These are phyloP conservation scores for Hansenula anomala DNA, from an alignment of 1,139 yeast species.

Conservation along the genomic window DNA sequence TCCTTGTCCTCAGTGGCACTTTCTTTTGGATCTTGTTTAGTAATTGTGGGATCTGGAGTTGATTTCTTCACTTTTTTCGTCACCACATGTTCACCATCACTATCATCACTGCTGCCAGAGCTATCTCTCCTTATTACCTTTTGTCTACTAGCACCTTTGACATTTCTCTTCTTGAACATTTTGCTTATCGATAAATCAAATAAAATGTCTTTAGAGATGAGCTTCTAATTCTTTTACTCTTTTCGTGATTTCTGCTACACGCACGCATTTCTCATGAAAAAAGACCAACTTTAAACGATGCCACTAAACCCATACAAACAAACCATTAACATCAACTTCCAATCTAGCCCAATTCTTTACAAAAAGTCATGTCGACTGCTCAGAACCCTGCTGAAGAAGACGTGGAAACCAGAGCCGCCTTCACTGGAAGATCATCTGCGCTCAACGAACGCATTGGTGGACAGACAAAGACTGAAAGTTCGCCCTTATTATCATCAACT, in stretches of 20 bases:
- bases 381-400: conserved; percentile 13
- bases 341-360: not conserved
- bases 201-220: not conserved
- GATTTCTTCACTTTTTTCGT: conserved; percentile 6
- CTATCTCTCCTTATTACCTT: conserved; percentile 3
- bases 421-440: conserved; percentile 29
- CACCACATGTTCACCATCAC: conserved; percentile 5
- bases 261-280: too few species aligned
- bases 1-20: not conserved
- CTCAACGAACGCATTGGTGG: conserved; percentile 17
- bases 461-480: conserved; percentile 32
- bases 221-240: not conserved
- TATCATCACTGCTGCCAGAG: conserved; percentile 4
- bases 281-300: too few species aligned
- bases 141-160: conserved; percentile 9
- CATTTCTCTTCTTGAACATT: conserved; percentile 27
- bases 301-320: too few species aligned
- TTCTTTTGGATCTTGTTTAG: not conserved
- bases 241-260: too few species aligned
- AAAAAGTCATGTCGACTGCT: not conserved
- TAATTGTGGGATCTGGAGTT: conserved; percentile 3
- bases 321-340: too few species aligned
- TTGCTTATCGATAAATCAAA: not conserved
- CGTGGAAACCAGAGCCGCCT: conserved; percentile 32
- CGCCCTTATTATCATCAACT: conserved; percentile 72